phyloP scores from a whole-genome alignment of 2,329 filamentous ascomycete species.

The Plectosphaerella plurivora region DNA sequence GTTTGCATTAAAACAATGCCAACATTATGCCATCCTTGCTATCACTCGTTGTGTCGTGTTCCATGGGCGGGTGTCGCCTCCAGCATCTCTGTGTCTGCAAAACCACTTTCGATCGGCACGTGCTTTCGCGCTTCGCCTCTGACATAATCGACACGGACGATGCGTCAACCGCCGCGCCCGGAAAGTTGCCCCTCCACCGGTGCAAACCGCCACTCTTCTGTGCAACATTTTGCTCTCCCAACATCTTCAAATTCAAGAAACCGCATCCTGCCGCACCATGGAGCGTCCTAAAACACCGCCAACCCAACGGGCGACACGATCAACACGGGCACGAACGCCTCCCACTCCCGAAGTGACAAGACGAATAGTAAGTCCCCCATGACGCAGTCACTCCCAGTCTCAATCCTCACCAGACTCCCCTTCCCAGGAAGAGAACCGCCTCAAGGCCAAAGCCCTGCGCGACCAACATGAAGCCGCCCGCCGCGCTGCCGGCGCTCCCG shows the following conservation, averaged over 20 bases:
- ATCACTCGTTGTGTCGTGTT: too few relatives aligned
- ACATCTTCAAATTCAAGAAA: not conserved
- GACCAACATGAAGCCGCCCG: conserved; percentile 65
- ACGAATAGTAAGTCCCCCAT: conserved; percentile 42
- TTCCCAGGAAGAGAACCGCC: conserved; percentile 73
- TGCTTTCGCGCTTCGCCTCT: conserved; percentile 10
- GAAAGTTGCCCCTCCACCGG: conserved; percentile 8
- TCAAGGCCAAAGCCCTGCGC: conserved; percentile 83
- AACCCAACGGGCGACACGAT: conserved; percentile 19
- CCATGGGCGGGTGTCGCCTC: too few relatives aligned
- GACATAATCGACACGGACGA: conserved; percentile 9
- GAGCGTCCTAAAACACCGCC: conserved; percentile 44
- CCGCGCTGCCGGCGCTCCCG: conserved; percentile 37
- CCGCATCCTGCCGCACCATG: conserved; percentile 25
- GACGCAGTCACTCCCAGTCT: not conserved
- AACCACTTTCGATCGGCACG: conserved; percentile 7
- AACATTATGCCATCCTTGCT: not conserved
- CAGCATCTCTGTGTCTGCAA: not conserved
- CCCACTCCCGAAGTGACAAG: conserved; percentile 50
- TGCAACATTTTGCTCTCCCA: not conserved
- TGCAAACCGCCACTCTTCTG: not conserved
- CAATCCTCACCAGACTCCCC: conserved; percentile 8
- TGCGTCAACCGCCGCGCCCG: not conserved
- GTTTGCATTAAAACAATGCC: not conserved
- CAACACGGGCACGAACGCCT: conserved; percentile 36